These are phyloP conservation scores for Amylocystis lapponica DNA, from an alignment of 768 basidiomycete species.

Conservation along the genomic window DNA sequence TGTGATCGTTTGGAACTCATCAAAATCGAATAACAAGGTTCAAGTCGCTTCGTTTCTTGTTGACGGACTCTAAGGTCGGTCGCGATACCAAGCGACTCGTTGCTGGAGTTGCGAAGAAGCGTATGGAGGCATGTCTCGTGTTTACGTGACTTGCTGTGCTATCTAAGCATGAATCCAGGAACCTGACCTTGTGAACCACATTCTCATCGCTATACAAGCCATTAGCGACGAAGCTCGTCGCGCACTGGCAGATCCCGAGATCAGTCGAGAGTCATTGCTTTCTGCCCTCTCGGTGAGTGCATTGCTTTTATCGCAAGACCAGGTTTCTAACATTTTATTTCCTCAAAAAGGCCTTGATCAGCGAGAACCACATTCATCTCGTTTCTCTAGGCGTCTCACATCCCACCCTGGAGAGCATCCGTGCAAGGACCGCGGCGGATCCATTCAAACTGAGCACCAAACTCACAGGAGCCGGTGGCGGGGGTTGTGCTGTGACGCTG, in stretches of 20 bases:
- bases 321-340: slow-evolving; percentile 9
- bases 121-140: slow-evolving; percentile 43
- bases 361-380: slow-evolving; percentile 86
- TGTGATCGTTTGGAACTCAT: too few species aligned
- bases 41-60: slow-evolving; percentile 82
- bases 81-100: slow-evolving; percentile 94
- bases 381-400: slow-evolving; percentile 88
- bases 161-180: slow-evolving; percentile 40
- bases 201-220: slow-evolving; percentile 75
- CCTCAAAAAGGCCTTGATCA: slow-evolving; percentile 69
- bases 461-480: slow-evolving; percentile 95
- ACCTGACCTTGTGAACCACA: slow-evolving; percentile 76
- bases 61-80: slow-evolving; percentile 91
- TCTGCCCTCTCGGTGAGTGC: slow-evolving; percentile 62
- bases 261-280: slow-evolving; percentile 62
- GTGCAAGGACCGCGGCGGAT: slow-evolving; percentile 53
- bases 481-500: slow-evolving; percentile 95
- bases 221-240: slow-evolving; percentile 81
- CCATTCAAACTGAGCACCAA: slow-evolving; percentile 83
- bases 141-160: slow-evolving; percentile 1
- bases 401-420: slow-evolving; percentile 77
- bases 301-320: not conserved
- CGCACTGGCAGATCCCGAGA: slow-evolving; percentile 65
- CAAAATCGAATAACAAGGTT: slow-evolving; percentile 48
- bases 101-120: slow-evolving; percentile 77